These are phyloP conservation scores for Aleurites moluccanus DNA, from an alignment of 441 rosid genomes.

Conservation along the genomic window DNA sequence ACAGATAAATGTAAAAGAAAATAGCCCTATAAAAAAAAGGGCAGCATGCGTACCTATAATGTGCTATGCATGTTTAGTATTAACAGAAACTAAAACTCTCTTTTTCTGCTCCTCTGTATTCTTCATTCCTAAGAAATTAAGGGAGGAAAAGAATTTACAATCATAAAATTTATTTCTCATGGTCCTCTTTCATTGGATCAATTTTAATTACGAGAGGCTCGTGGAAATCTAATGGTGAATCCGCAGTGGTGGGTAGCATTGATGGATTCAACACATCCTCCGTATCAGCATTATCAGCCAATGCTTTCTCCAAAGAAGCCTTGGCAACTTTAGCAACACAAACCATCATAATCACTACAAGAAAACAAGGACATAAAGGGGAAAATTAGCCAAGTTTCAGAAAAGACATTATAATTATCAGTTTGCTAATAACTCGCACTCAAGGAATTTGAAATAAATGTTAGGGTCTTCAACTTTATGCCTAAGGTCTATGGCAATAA, in stretches of 20 bases:
- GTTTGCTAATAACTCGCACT: not conserved
- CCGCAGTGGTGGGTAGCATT: not conserved
- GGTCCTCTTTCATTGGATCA: not conserved
- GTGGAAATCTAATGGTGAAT: not conserved
- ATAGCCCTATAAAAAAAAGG: too few relatives aligned
- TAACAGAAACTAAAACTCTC: slow-evolving; percentile 39
- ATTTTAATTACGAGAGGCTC: not conserved
- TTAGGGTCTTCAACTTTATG: not conserved
- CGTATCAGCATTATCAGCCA: not conserved
- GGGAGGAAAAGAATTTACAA: not conserved
- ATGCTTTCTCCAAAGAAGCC: slow-evolving; percentile 1
- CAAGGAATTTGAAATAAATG: not conserved
- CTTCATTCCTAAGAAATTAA: not conserved
- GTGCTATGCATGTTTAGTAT: too few relatives aligned
- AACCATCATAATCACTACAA: not conserved
- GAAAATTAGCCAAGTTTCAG: not conserved
- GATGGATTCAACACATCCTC: not conserved
- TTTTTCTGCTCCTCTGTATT: not conserved
- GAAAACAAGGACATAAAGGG: not conserved
- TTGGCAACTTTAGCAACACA: slow-evolving; percentile 1
- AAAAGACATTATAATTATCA: not conserved
- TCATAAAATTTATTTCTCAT: not conserved
- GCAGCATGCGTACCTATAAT: too few relatives aligned
- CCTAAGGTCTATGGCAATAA: not conserved
- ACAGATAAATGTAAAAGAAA: too few relatives aligned